Conservation (phyloP, 805 yeast species). For the Grigorovia yakushimaensis region DNA sequence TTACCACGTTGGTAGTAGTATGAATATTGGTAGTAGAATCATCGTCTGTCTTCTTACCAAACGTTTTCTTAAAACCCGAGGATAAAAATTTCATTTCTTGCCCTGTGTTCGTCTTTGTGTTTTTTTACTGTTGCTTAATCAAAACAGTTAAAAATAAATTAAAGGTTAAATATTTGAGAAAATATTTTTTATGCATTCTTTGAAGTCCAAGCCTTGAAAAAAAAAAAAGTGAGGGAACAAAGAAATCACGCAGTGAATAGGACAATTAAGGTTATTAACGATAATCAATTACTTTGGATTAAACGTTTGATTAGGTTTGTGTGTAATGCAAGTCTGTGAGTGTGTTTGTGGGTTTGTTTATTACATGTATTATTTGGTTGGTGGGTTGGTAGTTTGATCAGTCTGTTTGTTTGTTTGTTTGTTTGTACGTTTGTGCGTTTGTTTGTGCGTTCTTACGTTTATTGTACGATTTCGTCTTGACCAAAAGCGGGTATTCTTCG, state of each 20-base stretch:
- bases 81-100: constrained; percentile 1
- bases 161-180: not conserved
- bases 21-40: not conserved
- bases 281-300: not conserved
- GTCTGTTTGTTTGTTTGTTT: no score
- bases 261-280: not conserved
- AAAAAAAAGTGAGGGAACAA: not conserved
- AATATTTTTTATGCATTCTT: not conserved
- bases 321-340: not conserved
- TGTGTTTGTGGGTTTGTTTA: not conserved
- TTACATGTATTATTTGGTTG: no score
- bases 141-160: not conserved
- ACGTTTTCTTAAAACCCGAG: not conserved
- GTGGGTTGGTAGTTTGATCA: no score
- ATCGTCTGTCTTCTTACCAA: not conserved
- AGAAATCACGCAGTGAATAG: not conserved
- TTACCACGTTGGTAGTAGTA: not conserved
- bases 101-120: not conserved
- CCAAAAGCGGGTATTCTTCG: constrained; percentile 22
- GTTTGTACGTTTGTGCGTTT: not conserved
- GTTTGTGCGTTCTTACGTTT: not conserved
- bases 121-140: not conserved
- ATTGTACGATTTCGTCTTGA: constrained; percentile 20
- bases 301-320: not conserved
- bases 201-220: not conserved